These are phyloP conservation scores for Ophiosphaerella narmari DNA, from an alignment of 2,329 filamentous ascomycete genomes.

Conservation along the genomic window DNA sequence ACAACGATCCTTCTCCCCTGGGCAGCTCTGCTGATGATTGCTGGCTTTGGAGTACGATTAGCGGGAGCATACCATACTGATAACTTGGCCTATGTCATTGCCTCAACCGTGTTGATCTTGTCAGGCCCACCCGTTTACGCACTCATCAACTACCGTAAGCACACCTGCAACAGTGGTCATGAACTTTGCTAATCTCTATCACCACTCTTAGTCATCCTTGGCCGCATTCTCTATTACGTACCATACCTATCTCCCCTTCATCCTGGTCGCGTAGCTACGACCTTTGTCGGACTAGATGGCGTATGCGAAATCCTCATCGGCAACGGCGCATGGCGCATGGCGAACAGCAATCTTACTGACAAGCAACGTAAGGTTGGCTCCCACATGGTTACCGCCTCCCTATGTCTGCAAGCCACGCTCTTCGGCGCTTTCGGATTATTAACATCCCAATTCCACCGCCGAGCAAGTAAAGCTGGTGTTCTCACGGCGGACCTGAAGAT, in stretches of 20 bases:
- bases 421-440: slow-evolving; percentile 57
- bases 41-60: slow-evolving; percentile 61
- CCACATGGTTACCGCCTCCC: slow-evolving; percentile 54
- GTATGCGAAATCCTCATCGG: slow-evolving; percentile 58
- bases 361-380: slow-evolving; percentile 49
- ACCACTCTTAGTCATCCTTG: slow-evolving; percentile 53
- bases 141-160: slow-evolving; percentile 60
- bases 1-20: slow-evolving; percentile 61
- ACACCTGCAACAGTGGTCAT: too few relatives aligned
- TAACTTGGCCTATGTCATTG: slow-evolving; percentile 48
- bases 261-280: slow-evolving; percentile 63
- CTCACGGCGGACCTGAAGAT: slow-evolving; percentile 51
- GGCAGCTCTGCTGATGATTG: slow-evolving; percentile 59
- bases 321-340: slow-evolving; percentile 55
- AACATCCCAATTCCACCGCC: slow-evolving; percentile 52
- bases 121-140: slow-evolving; percentile 61
- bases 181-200: too few relatives aligned
- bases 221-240: slow-evolving; percentile 64
- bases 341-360: slow-evolving; percentile 45
- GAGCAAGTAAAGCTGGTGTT: slow-evolving; percentile 46
- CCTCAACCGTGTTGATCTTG: slow-evolving; percentile 48
- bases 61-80: slow-evolving; percentile 58
- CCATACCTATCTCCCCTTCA: slow-evolving; percentile 64
- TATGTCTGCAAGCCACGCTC: slow-evolving; percentile 57
- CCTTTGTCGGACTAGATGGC: slow-evolving; percentile 59